Conservation (phyloP, 2,329 filamentous ascomycete species). For the Xylaria sp. region DNA sequence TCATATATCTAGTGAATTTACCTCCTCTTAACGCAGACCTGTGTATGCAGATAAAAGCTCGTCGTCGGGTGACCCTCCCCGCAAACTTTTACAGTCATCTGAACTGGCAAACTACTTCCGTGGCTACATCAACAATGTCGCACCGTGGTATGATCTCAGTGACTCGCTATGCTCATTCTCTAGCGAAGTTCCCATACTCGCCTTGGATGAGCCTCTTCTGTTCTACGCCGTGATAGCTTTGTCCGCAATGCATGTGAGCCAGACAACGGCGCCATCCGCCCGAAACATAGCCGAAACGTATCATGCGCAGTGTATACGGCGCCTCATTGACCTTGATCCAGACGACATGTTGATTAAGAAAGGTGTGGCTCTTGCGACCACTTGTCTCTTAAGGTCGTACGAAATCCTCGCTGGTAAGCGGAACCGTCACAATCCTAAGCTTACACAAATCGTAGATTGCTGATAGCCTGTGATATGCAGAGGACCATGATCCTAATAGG, state of each 20-base stretch:
- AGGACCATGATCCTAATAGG: conserved; percentile 55
- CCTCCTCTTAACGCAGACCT: not conserved
- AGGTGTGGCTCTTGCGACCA: conserved; percentile 57
- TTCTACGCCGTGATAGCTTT: conserved; percentile 58
- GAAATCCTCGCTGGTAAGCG: conserved; percentile 57
- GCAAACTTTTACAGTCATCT: conserved; percentile 46
- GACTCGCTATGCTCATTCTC: conserved; percentile 52
- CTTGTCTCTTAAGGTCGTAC: conserved; percentile 60
- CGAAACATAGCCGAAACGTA: conserved; percentile 52
- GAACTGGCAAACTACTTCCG: conserved; percentile 52
- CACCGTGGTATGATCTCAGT: conserved; percentile 60
- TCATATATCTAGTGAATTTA: not conserved
- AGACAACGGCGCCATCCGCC: conserved; percentile 46
- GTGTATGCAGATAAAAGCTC: not conserved
- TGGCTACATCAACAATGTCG: conserved; percentile 53
- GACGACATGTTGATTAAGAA: conserved; percentile 47
- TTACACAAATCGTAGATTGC: not conserved
- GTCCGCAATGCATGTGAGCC: conserved; percentile 54
- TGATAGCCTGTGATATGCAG: conserved; percentile 35
- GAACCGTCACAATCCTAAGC: not conserved
- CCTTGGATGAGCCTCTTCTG: conserved; percentile 54
- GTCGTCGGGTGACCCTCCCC: conserved; percentile 39
- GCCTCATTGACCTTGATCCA: conserved; percentile 52
- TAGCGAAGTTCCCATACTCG: conserved; percentile 49
- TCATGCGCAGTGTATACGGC: conserved; percentile 53